These are phyloP conservation scores for Penicillium nordicum DNA, from an alignment of 2,329 filamentous ascomycete species.

Conservation along the genomic window DNA sequence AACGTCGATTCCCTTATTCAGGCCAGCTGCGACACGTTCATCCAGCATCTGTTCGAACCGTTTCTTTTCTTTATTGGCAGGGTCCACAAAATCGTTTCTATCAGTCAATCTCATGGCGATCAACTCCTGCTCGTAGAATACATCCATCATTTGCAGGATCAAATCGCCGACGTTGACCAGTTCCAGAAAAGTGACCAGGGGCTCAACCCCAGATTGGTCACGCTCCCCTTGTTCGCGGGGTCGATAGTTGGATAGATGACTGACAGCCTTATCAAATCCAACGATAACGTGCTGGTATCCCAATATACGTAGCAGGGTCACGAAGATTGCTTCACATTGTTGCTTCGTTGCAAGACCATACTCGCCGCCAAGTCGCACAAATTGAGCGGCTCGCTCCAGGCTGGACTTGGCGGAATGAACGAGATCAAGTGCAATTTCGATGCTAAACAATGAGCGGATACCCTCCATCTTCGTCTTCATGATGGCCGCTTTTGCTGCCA, in stretches of 20 bases:
- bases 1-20: conserved; percentile 97
- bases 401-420: conserved; percentile 86
- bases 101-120: conserved; percentile 78
- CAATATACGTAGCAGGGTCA: conserved; percentile 75
- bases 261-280: conserved; percentile 91
- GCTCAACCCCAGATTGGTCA: conserved; percentile 72
- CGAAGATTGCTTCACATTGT: conserved; percentile 87
- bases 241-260: conserved; percentile 86
- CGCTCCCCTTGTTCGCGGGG: conserved; percentile 68
- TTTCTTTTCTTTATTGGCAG: conserved; percentile 91
- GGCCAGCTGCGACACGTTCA: conserved; percentile 87
- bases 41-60: conserved; percentile 98
- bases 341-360: conserved; percentile 78
- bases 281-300: conserved; percentile 82
- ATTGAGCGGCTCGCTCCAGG: conserved; percentile 78
- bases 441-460: conserved; percentile 91
- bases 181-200: conserved; percentile 92
- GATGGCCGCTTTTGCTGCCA: conserved; percentile 94
- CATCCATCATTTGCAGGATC: conserved; percentile 98
- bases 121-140: conserved; percentile 96
- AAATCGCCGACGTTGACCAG: conserved; percentile 96
- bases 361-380: conserved; percentile 75
- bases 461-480: conserved; percentile 94
- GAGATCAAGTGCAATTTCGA: conserved; percentile 86
- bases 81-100: conserved; percentile 89